Evolutionary conservation across 352 stramenopile genomes (phyloP).

Genomic region (Phytophthora citricola): DNA sequence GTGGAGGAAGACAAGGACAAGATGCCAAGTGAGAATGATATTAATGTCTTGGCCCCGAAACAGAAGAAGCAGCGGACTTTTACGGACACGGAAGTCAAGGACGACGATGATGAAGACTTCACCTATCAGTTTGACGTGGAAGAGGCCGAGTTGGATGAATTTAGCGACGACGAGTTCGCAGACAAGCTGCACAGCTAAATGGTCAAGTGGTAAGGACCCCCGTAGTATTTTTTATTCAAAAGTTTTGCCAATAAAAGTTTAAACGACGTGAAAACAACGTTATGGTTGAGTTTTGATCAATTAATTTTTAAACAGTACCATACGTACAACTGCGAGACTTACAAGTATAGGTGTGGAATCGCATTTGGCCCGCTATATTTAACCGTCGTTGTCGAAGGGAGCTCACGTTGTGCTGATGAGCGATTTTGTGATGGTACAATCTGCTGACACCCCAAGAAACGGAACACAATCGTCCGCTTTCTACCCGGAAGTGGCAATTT

Average conservation of each 20-base stretch:
- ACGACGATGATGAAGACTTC: slow-evolving; percentile 26
- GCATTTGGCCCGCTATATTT: neutral
- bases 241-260: neutral
- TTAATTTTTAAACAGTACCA: slow-evolving; percentile 15
- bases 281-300: no score
- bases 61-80: slow-evolving; percentile 20
- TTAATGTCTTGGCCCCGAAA: slow-evolving; percentile 13
- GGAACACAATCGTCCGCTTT: slow-evolving; percentile 72
- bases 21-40: neutral
- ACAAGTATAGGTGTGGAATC: slow-evolving; percentile 25
- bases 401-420: slow-evolving; percentile 76
- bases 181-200: slow-evolving; percentile 29
- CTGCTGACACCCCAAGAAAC: slow-evolving; percentile 83
- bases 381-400: slow-evolving; percentile 84
- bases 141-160: slow-evolving; percentile 36
- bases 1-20: slow-evolving; percentile 4
- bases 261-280: neutral
- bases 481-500: slow-evolving; percentile 69
- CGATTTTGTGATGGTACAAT: slow-evolving; percentile 72
- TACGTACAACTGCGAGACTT: slow-evolving; percentile 41
- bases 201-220: no score
- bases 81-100: slow-evolving; percentile 4
- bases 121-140: slow-evolving; percentile 35
- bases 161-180: slow-evolving; percentile 27
- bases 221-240: no score